Conservation (phyloP, 495 filamentous ascomycete genomes). For the Oidiodendron maius region DNA sequence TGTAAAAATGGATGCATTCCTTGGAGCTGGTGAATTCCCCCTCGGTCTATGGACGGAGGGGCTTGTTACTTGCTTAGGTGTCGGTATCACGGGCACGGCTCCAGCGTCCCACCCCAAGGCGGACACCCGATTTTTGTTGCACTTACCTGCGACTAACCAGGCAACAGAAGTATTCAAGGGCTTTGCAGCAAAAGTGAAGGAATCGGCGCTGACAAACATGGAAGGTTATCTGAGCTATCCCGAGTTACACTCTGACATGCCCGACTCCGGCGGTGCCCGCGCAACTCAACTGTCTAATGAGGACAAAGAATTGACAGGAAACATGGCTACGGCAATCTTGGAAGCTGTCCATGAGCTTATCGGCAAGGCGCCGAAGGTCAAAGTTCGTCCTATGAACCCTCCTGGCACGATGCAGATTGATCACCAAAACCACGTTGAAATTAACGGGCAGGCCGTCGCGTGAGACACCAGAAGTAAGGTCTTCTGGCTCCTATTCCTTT, state of each 20-base stretch:
- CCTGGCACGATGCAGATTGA: background rate
- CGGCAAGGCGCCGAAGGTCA: background rate
- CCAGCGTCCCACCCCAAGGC: background rate
- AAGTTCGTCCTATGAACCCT: background rate
- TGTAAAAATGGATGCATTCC: background rate
- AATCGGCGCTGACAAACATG: background rate
- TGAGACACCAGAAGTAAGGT: no score
- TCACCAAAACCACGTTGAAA: constrained; percentile 50
- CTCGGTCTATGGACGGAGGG: background rate
- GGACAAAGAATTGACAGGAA: background rate
- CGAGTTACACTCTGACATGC: no score
- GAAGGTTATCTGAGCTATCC: background rate
- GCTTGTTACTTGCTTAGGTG: background rate
- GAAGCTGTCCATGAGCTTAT: background rate
- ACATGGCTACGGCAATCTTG: background rate
- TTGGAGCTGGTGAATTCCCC: background rate
- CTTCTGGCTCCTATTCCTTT: no score
- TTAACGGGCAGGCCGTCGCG: no score
- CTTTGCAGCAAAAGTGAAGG: background rate
- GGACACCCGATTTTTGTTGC: background rate
- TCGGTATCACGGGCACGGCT: background rate
- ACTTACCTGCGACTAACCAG: background rate
- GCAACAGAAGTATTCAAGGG: background rate
- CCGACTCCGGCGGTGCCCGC: background rate
- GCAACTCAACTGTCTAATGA: background rate